These are phyloP conservation scores for Pleodorina starrii DNA, from an alignment of 139 green algal species.

Conservation along the genomic window DNA sequence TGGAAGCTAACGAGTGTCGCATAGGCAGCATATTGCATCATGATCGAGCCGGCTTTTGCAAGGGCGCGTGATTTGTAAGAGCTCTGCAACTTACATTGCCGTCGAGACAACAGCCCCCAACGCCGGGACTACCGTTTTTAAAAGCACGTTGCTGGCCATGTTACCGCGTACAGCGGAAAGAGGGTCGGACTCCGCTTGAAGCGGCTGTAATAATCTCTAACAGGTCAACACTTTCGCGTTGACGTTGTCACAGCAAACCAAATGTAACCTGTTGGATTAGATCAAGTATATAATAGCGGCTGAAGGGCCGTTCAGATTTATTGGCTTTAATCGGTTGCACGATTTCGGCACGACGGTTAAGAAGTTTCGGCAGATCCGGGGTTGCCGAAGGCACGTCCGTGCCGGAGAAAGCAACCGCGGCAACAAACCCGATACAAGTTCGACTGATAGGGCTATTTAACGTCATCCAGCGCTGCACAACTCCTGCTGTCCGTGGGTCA, in stretches of 20 bases:
- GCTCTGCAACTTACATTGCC: not conserved
- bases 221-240: not conserved
- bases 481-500: too few relatives aligned
- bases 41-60: not conserved
- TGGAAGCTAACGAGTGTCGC: not conserved
- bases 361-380: not conserved
- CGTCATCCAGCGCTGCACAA: too few relatives aligned
- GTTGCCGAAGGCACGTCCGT: not conserved
- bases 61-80: not conserved
- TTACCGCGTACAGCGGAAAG: not conserved
- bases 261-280: not conserved
- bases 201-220: not conserved
- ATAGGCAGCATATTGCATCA: not conserved
- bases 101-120: slow-evolving; percentile 28
- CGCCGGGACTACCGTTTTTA: slow-evolving; percentile 26
- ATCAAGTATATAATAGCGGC: not conserved
- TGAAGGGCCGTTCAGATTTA: not conserved
- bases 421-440: too few relatives aligned
- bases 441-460: too few relatives aligned
- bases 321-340: too few relatives aligned
- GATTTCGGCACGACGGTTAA: not conserved
- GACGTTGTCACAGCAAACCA: not conserved
- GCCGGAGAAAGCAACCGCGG: too few relatives aligned
- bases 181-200: not conserved
- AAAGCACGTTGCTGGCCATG: not conserved